A percentile compares a stretch with the other conserved stretches of the same genome.
Evolutionary conservation across 2,329 filamentous ascomycete genomes (phyloP).

Genomic region (Xylariaceae sp.): DNA sequence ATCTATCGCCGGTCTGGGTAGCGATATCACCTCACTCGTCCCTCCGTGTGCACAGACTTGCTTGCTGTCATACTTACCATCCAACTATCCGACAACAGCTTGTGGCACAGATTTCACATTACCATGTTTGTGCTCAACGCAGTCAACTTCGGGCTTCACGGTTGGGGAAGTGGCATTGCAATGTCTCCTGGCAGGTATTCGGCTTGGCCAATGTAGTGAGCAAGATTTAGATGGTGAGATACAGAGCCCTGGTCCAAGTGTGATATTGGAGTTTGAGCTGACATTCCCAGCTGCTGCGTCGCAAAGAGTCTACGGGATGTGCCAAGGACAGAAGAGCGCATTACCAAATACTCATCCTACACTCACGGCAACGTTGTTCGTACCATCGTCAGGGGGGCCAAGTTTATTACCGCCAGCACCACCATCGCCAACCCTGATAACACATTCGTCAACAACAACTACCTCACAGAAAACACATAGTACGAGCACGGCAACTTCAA

Average conservation of each 20-base stretch:
- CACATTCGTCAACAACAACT: neutral
- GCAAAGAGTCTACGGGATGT: constrained; percentile 52
- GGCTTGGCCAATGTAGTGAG: constrained; percentile 47
- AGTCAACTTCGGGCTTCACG: constrained; percentile 58
- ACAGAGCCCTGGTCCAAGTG: neutral
- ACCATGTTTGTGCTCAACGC: constrained; percentile 58
- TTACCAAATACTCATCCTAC: constrained; percentile 53
- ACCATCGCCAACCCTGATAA: neutral
- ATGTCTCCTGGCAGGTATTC: constrained; percentile 55
- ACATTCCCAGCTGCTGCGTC: constrained; percentile 20
- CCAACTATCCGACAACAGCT: constrained; percentile 48
- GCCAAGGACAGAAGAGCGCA: constrained; percentile 45
- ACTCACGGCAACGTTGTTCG: constrained; percentile 52
- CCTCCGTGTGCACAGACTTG: constrained; percentile 41
- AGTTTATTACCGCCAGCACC: constrained; percentile 19
- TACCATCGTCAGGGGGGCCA: constrained; percentile 25
- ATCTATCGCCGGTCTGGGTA: constrained; percentile 23
- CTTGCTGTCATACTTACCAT: constrained; percentile 56
- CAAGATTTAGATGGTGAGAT: constrained; percentile 38
- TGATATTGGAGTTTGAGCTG: constrained; percentile 18
- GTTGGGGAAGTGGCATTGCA: constrained; percentile 66
- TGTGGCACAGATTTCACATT: constrained; percentile 51
- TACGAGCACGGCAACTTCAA: neutral
- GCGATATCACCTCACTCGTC: constrained; percentile 26
- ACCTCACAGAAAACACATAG: neutral